These are phyloP conservation scores for Cytospora chrysosperma DNA, from an alignment of 2,329 filamentous ascomycete genomes.

Conservation along the genomic window DNA sequence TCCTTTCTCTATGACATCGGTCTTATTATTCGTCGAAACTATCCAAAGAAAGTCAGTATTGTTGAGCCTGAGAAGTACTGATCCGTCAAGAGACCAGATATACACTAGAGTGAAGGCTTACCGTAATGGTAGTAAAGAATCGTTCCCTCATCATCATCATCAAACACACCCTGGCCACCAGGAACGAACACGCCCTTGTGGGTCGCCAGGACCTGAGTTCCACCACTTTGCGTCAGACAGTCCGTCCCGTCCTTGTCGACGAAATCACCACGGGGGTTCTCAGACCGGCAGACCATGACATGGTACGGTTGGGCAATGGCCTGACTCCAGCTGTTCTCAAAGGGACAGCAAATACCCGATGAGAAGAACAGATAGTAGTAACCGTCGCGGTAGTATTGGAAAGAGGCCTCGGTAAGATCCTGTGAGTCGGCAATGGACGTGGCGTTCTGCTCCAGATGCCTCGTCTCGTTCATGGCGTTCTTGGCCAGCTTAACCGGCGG, in stretches of 20 bases:
- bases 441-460: slow-evolving; percentile 22
- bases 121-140: slow-evolving; percentile 63
- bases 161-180: slow-evolving; percentile 60
- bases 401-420: slow-evolving; percentile 47
- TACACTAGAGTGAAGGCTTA: background rate
- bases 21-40: slow-evolving; percentile 45
- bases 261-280: slow-evolving; percentile 50
- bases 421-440: slow-evolving; percentile 22
- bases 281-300: slow-evolving; percentile 61
- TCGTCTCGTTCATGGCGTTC: slow-evolving; percentile 4
- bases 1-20: slow-evolving; percentile 48
- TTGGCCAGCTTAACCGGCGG: slow-evolving; percentile 27
- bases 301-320: slow-evolving; percentile 60
- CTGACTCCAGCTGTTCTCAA: slow-evolving; percentile 46
- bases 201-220: slow-evolving; percentile 55
- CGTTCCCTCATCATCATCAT: slow-evolving; percentile 47
- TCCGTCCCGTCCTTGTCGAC: slow-evolving; percentile 53
- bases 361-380: slow-evolving; percentile 67
- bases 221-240: slow-evolving; percentile 53
- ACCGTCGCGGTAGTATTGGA: slow-evolving; percentile 52
- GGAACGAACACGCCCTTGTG: slow-evolving; percentile 61
- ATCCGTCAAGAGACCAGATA: background rate
- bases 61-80: background rate
- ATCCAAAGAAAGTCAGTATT: slow-evolving; percentile 18
- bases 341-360: slow-evolving; percentile 59